A percentile compares a stretch with the other conserved stretches of the same genome.
phyloP scores from a whole-genome alignment of 768 basidiomycete genomes.

The Leucocoprinus birnbaumii region DNA sequence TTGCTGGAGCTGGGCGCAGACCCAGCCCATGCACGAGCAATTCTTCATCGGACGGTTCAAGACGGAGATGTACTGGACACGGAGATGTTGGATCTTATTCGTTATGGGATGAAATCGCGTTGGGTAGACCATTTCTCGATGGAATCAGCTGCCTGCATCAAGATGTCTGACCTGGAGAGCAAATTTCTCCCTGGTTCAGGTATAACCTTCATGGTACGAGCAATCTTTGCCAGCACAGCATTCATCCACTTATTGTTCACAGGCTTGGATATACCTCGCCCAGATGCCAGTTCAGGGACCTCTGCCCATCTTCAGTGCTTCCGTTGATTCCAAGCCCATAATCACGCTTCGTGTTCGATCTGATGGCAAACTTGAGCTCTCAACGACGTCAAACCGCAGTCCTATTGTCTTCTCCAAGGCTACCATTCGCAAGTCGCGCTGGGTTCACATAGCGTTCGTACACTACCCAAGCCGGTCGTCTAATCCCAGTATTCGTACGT shows the following conservation, averaged over 20 bases:
- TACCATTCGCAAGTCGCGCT: constrained; percentile 50
- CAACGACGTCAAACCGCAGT: constrained; percentile 27
- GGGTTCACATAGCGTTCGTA: constrained; percentile 72
- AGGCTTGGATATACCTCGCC: constrained; percentile 53
- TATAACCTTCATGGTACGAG: constrained; percentile 68
- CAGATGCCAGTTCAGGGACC: constrained; percentile 29
- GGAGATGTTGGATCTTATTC: constrained; percentile 69
- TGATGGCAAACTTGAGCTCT: constrained; percentile 57
- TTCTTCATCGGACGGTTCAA: constrained; percentile 57
- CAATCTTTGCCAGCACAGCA: not conserved
- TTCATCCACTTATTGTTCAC: not conserved
- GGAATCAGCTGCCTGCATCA: constrained; percentile 51
- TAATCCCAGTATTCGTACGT: constrained; percentile 60
- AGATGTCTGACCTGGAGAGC: constrained; percentile 41
- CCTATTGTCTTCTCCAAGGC: constrained; percentile 41
- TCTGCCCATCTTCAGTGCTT: constrained; percentile 36
- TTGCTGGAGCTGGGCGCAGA: constrained; percentile 75
- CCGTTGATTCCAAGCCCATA: constrained; percentile 23
- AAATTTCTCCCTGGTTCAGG: constrained; percentile 59
- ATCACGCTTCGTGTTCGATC: constrained; percentile 46
- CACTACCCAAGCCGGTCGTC: constrained; percentile 57
- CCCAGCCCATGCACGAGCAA: constrained; percentile 55
- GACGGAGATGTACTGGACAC: constrained; percentile 50
- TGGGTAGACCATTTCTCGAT: constrained; percentile 82
- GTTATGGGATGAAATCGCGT: constrained; percentile 65